A percentile compares a stretch with the other conserved stretches of the same genome.
Evolutionary conservation across 2,329 filamentous ascomycete genomes (phyloP).

Genomic region (Bimuria novae-zelandiae): DNA sequence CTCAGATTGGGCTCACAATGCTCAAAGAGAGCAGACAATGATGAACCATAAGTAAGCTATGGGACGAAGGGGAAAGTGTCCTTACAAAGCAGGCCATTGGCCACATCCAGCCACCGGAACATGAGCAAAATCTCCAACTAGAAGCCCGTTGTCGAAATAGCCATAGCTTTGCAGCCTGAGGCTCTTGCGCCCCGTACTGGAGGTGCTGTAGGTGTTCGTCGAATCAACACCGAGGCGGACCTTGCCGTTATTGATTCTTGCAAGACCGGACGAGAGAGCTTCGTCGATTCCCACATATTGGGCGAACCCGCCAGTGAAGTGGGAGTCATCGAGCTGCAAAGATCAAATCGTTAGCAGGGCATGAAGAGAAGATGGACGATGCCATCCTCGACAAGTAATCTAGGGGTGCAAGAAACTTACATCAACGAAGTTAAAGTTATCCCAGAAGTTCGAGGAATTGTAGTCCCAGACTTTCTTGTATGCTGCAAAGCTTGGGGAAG

Average conservation of each 20-base stretch:
- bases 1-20: no score
- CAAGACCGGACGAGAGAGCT: conserved; percentile 22
- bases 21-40: no score
- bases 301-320: conserved; percentile 24
- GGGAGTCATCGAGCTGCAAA: conserved; percentile 9
- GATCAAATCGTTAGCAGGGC: neutral
- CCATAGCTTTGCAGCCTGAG: conserved; percentile 28
- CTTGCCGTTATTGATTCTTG: conserved; percentile 16
- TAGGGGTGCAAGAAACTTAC: neutral
- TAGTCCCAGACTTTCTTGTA: conserved; percentile 8
- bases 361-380: neutral
- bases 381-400: no score
- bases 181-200: conserved; percentile 24
- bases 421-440: conserved; percentile 22
- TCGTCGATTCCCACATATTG: conserved; percentile 25
- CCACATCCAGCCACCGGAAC: conserved; percentile 35
- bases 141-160: conserved; percentile 28
- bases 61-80: neutral
- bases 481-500: neutral
- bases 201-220: conserved; percentile 16
- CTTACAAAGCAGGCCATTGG: conserved; percentile 39
- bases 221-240: conserved; percentile 32
- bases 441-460: conserved; percentile 26
- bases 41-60: no score
- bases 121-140: conserved; percentile 37